These are phyloP conservation scores for Yamadazyma friedrichii DNA, from an alignment of 1,139 yeast species.

Conservation along the genomic window DNA sequence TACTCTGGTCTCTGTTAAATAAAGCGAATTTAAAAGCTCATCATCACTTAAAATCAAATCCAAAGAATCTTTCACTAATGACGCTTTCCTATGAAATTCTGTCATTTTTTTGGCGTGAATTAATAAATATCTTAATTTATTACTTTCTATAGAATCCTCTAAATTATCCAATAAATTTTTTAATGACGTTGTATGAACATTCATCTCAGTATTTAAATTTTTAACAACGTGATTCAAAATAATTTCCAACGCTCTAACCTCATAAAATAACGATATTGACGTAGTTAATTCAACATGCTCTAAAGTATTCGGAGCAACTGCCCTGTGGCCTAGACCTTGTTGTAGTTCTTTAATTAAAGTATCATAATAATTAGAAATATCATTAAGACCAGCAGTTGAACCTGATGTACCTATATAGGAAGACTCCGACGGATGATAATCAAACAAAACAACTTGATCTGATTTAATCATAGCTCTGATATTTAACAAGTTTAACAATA, in stretches of 20 bases:
- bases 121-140: constrained; percentile 38
- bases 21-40: constrained; percentile 41
- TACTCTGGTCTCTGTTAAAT: constrained; percentile 34
- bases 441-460: constrained; percentile 42
- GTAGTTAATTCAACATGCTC: constrained; percentile 16
- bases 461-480: constrained; percentile 42
- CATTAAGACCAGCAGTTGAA: constrained; percentile 28
- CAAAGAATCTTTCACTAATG: constrained; percentile 38
- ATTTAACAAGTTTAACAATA: constrained; percentile 40
- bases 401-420: constrained; percentile 9
- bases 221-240: constrained; percentile 39
- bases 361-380: constrained; percentile 34
- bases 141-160: constrained; percentile 41
- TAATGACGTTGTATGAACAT: constrained; percentile 42
- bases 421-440: constrained; percentile 21
- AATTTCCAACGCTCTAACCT: constrained; percentile 44
- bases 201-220: constrained; percentile 42
- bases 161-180: constrained; percentile 35
- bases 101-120: constrained; percentile 45
- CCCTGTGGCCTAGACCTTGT: constrained; percentile 20
- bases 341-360: constrained; percentile 34
- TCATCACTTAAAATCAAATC: constrained; percentile 41
- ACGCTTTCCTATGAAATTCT: constrained; percentile 44
- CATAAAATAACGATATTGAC: constrained; percentile 36
- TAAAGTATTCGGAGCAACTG: not conserved